Percentiles rank a stretch among this genome's conserved stretches.
Evolutionary conservation across 148 eudicot genomes (phyloP).

Genomic region (Hydrangea macrophylla): DNA sequence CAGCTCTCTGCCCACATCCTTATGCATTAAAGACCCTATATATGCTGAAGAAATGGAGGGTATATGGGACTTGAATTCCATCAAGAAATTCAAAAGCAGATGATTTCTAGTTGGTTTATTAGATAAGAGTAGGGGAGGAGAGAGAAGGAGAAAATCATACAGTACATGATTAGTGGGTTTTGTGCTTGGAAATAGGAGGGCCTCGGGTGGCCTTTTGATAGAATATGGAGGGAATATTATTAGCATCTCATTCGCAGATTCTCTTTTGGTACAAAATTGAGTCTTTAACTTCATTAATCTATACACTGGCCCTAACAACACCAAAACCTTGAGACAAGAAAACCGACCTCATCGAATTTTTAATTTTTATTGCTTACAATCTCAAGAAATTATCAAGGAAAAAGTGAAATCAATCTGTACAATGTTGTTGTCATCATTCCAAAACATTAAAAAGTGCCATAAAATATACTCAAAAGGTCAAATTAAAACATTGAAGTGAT

Average conservation of each 20-base stretch:
- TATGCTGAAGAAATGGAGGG: background rate
- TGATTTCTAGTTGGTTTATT: too few species aligned
- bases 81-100: background rate
- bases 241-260: background rate
- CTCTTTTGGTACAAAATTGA: background rate
- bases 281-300: background rate
- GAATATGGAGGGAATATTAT: conserved; percentile 3
- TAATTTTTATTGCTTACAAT: too few species aligned
- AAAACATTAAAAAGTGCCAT: too few species aligned
- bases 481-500: too few species aligned
- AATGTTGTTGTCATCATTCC: too few species aligned
- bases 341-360: too few species aligned
- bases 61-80: background rate
- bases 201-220: background rate
- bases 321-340: too few species aligned
- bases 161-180: too few species aligned
- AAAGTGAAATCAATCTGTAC: too few species aligned
- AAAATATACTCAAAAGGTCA: too few species aligned
- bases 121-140: background rate
- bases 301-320: too few species aligned
- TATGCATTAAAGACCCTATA: background rate
- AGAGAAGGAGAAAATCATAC: background rate
- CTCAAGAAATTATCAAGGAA: too few species aligned
- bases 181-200: background rate
- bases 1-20: background rate